Evolutionary conservation across 257 asterid species (phyloP).

Genomic region (Solanum arcanum): DNA sequence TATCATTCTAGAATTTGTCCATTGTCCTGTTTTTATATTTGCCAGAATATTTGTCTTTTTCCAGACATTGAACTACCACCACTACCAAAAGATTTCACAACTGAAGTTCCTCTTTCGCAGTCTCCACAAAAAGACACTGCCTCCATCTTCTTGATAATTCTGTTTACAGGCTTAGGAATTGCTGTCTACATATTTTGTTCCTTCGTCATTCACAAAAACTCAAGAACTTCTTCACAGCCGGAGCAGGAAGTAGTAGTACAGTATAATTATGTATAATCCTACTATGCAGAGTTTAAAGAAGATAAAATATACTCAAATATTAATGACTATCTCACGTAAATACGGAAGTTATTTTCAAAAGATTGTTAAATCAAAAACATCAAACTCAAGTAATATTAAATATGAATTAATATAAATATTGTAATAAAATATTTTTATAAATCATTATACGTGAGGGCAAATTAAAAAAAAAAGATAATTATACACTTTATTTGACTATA

Average conservation of each 20-base stretch:
- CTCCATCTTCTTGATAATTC: slow-evolving; percentile 19
- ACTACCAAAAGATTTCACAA: slow-evolving; percentile 1
- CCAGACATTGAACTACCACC: background rate
- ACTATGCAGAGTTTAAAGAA: background rate
- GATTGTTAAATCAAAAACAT: background rate
- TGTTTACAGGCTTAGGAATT: slow-evolving; percentile 26
- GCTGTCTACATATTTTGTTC: slow-evolving; percentile 20
- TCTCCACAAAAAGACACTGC: background rate
- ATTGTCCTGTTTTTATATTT: background rate
- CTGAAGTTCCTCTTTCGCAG: background rate
- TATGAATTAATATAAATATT: too few species aligned
- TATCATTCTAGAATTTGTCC: slow-evolving; percentile 14
- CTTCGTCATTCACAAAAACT: slow-evolving; percentile 24
- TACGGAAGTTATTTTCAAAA: accelerated
- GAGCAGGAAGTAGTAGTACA: background rate
- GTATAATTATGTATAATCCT: too few species aligned
- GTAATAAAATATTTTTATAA: too few species aligned
- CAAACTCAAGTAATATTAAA: too few species aligned
- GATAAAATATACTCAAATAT: background rate
- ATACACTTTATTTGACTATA: too few species aligned
- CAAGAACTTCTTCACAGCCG: background rate
- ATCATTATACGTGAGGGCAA: background rate
- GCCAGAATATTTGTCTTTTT: slow-evolving; percentile 10
- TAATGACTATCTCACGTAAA: too few species aligned
- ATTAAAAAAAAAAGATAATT: too few species aligned